Percentiles rank a stretch among this genome's conserved stretches.
Conservation (phyloP, 139 green algal species). For the Yamagishiella unicocca region DNA sequence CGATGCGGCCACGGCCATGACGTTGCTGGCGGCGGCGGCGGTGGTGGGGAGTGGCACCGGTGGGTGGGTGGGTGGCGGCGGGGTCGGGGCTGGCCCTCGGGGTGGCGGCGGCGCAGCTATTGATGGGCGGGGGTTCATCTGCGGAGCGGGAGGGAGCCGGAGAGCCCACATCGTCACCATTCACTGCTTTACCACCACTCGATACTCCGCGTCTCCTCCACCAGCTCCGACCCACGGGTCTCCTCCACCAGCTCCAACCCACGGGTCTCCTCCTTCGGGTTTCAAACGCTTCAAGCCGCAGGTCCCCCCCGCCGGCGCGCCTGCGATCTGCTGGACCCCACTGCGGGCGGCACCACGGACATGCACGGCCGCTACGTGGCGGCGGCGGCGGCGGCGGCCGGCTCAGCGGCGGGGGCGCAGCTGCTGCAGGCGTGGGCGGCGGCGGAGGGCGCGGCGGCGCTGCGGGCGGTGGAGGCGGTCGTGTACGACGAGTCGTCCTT, state of each 20-base stretch:
- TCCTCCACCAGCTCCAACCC: too few relatives aligned
- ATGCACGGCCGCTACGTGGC: slow-evolving; percentile 39
- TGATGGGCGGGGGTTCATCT: too few relatives aligned
- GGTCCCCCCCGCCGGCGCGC: background rate
- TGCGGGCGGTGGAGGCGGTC: slow-evolving; percentile 27
- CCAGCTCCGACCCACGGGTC: too few relatives aligned
- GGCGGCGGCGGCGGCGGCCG: background rate
- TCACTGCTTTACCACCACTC: too few relatives aligned
- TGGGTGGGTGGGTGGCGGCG: background rate
- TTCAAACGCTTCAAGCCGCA: background rate
- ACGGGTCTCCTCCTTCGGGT: too few relatives aligned
- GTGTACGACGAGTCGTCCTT: slow-evolving; percentile 33
- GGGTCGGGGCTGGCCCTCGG: background rate
- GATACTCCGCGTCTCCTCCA: too few relatives aligned
- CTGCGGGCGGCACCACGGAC: slow-evolving; percentile 10
- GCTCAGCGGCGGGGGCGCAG: too few relatives aligned
- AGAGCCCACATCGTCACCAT: too few relatives aligned
- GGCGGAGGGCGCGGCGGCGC: slow-evolving; percentile 29
- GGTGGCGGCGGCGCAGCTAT: too few relatives aligned
- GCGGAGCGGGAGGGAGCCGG: too few relatives aligned
- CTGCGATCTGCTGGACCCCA: slow-evolving; percentile 8
- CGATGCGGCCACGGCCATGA: background rate
- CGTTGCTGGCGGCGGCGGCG: slow-evolving; percentile 14
- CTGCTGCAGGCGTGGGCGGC: slow-evolving; percentile 27
- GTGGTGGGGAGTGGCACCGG: background rate